Evolutionary conservation across 2,329 filamentous ascomycete species (phyloP).

Genomic region (Colletotrichum orchidophilum): DNA sequence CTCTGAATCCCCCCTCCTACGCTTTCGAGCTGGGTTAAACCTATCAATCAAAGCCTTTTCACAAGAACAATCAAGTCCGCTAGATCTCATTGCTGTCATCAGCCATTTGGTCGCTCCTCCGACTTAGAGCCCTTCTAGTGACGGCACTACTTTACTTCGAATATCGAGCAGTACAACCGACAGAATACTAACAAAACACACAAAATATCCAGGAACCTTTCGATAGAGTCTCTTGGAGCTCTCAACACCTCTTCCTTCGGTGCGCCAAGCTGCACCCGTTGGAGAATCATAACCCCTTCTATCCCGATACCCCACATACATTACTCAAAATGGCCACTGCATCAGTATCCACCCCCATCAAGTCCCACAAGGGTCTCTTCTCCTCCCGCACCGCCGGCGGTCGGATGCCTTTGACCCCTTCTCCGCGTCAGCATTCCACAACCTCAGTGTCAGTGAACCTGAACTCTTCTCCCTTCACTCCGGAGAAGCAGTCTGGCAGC

Average conservation of each 20-base stretch:
- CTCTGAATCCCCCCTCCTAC: conserved; percentile 20
- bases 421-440: conserved; percentile 73
- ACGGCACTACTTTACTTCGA: conserved; percentile 55
- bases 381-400: conserved; percentile 92
- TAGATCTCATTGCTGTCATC: conserved; percentile 58
- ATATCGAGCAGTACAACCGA: conserved; percentile 56
- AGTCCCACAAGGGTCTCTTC: conserved; percentile 94
- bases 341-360: conserved; percentile 88
- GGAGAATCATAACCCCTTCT: conserved; percentile 49
- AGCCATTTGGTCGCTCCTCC: conserved; percentile 59
- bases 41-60: conserved; percentile 39
- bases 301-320: conserved; percentile 43
- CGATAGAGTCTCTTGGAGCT: conserved; percentile 67
- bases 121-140: conserved; percentile 54
- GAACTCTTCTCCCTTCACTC: conserved; percentile 81
- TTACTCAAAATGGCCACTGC: conserved; percentile 77
- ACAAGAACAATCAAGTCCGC: conserved; percentile 49
- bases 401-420: conserved; percentile 93
- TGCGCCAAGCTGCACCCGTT: conserved; percentile 58
- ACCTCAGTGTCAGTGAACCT: conserved; percentile 60
- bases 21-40: conserved; percentile 38
- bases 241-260: conserved; percentile 48
- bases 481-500: conserved; percentile 65
- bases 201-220: conserved; percentile 63
- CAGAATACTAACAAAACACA: conserved; percentile 54